Evolutionary conservation across 2,329 filamentous ascomycete species (phyloP).

Genomic region (Triangularia verruculosa): DNA sequence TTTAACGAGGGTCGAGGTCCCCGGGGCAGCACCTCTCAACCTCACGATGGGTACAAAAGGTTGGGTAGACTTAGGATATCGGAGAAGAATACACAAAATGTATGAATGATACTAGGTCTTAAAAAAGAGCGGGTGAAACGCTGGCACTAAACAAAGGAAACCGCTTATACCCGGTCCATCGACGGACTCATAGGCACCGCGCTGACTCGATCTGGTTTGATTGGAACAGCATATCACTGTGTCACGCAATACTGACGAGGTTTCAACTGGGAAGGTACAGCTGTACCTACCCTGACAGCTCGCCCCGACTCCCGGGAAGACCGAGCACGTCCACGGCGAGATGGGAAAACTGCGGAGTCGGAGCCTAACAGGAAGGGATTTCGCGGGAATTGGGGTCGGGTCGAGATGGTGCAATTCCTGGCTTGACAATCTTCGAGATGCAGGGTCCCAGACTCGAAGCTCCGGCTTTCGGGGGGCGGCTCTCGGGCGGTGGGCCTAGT

Average conservation of each 20-base stretch:
- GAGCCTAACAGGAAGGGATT: conserved; percentile 4
- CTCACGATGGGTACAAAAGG: background rate
- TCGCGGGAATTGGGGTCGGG: background rate
- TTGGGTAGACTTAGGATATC: background rate
- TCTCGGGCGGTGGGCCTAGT: background rate
- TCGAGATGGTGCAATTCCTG: background rate
- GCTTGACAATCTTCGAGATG: background rate
- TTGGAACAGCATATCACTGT: background rate
- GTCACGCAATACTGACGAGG: background rate
- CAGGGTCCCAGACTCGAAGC: conserved; percentile 8
- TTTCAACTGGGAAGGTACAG: background rate
- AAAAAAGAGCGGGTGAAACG: background rate
- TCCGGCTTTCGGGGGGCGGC: conserved; percentile 17
- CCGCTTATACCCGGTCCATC: conserved; percentile 21
- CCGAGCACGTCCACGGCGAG: background rate
- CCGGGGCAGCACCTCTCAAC: background rate
- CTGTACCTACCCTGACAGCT: background rate
- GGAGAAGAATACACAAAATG: background rate
- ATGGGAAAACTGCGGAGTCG: conserved; percentile 5
- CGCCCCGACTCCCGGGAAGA: background rate
- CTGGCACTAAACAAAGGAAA: conserved; percentile 14
- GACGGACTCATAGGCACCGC: conserved; percentile 10
- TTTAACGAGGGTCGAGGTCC: background rate
- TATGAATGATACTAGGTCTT: background rate
- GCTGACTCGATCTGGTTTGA: background rate